phyloP scores from a whole-genome alignment of 2,329 filamentous ascomycete genomes.

The Mycosphaerella arachidis region DNA sequence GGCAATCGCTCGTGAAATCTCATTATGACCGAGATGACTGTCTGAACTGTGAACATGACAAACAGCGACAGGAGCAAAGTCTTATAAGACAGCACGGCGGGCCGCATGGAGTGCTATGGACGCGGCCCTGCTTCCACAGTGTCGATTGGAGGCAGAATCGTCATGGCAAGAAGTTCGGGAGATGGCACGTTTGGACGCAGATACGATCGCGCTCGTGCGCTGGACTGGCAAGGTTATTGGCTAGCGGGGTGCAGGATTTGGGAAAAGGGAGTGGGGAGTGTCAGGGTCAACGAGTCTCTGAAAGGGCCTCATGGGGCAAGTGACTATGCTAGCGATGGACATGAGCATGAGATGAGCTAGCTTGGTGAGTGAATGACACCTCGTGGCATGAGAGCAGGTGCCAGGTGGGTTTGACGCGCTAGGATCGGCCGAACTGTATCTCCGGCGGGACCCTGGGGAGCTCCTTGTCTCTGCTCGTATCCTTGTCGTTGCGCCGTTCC shows the following conservation, averaged over 20 bases:
- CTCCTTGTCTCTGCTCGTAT: background rate
- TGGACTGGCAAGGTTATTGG: conserved; percentile 1
- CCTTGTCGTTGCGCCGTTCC: background rate
- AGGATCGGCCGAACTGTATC: background rate
- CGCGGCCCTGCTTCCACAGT: background rate
- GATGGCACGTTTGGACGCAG: conserved; percentile 5
- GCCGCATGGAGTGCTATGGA: conserved; percentile 8
- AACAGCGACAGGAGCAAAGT: conserved; percentile 23
- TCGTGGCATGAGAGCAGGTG: background rate
- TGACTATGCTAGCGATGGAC: background rate
- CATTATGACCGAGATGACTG: conserved; percentile 28
- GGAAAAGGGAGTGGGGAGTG: background rate
- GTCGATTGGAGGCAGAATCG: background rate
- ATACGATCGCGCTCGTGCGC: conserved; percentile 6
- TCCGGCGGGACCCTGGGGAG: background rate
- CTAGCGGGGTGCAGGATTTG: background rate
- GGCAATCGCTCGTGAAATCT: conserved; percentile 22
- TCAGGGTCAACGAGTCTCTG: too few species aligned
- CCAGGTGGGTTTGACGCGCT: background rate
- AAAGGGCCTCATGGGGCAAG: background rate
- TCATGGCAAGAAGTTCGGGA: background rate
- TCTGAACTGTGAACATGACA: conserved; percentile 24
- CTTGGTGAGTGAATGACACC: background rate
- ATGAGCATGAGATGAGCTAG: background rate
- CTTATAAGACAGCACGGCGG: conserved; percentile 20